Percentiles rank a stretch among this genome's conserved stretches.
These are phyloP conservation scores for Biscutella laevigata DNA, from an alignment of 441 rosid genomes.

Conservation along the genomic window DNA sequence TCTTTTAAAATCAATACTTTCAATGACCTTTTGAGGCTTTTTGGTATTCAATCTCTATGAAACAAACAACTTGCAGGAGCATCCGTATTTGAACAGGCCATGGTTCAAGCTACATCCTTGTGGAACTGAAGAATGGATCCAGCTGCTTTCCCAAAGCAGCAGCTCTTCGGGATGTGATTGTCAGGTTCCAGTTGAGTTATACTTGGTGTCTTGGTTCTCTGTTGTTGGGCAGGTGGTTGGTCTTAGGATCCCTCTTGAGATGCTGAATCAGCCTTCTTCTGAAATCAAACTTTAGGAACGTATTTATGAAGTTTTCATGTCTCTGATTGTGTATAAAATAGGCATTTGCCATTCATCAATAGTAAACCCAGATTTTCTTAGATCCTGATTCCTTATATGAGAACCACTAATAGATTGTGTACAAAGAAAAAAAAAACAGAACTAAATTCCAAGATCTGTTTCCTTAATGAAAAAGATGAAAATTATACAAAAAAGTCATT, in stretches of 20 bases:
- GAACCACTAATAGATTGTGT: no score
- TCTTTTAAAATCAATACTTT: not conserved
- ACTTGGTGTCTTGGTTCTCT: conserved; percentile 80
- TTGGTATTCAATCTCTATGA: not conserved
- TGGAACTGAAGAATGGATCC: conserved; percentile 80
- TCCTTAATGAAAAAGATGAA: not conserved
- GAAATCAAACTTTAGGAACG: not conserved
- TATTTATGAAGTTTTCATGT: no score
- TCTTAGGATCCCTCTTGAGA: conserved; percentile 42
- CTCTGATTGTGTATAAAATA: no score
- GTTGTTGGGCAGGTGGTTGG: conserved; percentile 81
- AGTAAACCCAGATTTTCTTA: no score
- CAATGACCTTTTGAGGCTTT: not conserved
- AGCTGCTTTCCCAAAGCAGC: conserved; percentile 43
- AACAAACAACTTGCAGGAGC: conserved; percentile 46
- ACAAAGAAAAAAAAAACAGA: no score
- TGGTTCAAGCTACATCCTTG: conserved; percentile 96
- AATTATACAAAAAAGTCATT: not conserved
- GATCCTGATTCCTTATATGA: no score
- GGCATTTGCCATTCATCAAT: no score
- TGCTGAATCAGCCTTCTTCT: conserved; percentile 25
- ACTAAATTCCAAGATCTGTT: not conserved
- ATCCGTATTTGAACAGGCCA: conserved; percentile 77
- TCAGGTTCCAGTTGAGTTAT: conserved; percentile 30
- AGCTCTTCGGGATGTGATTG: conserved; percentile 11